A percentile compares a stretch with the other conserved stretches of the same genome.
phyloP scores from a whole-genome alignment of 441 rosid species.

The Raphanus hybrid region DNA sequence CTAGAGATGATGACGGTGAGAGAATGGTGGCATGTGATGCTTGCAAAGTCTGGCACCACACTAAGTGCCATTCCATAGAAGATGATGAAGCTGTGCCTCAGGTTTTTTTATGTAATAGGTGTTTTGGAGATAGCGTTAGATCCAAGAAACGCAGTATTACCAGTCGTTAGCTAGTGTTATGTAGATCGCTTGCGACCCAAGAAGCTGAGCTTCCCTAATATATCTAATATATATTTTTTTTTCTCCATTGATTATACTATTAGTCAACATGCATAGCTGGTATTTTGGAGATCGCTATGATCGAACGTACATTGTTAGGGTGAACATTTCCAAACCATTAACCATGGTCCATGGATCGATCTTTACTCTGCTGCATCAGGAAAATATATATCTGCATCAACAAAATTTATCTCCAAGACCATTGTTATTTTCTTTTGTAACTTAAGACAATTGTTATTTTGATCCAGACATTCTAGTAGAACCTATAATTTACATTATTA shows the following conservation, averaged over 20 bases:
- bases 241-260: neutral
- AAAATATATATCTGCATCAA: neutral
- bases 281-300: slow-evolving; percentile 38
- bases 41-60: slow-evolving; percentile 67
- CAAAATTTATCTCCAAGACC: neutral
- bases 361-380: neutral
- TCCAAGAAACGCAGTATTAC: slow-evolving; percentile 36
- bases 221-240: neutral
- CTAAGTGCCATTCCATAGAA: slow-evolving; percentile 51
- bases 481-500: neutral
- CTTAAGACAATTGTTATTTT: neutral
- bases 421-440: too few species aligned
- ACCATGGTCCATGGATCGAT: neutral
- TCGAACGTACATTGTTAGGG: slow-evolving; percentile 18
- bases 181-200: slow-evolving; percentile 27
- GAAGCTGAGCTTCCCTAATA: slow-evolving; percentile 1
- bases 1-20: slow-evolving; percentile 69
- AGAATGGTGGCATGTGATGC: slow-evolving; percentile 70
- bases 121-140: slow-evolving; percentile 39
- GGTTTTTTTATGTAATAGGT: slow-evolving; percentile 49
- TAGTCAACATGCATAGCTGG: slow-evolving; percentile 12
- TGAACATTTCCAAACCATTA: neutral
- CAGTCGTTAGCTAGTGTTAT: slow-evolving; percentile 39
- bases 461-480: neutral
- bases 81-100: slow-evolving; percentile 49